A percentile compares a stretch with the other conserved stretches of the same genome.
phyloP scores from a whole-genome alignment of 1,139 yeast species.

The Ogataea hybrid region DNA sequence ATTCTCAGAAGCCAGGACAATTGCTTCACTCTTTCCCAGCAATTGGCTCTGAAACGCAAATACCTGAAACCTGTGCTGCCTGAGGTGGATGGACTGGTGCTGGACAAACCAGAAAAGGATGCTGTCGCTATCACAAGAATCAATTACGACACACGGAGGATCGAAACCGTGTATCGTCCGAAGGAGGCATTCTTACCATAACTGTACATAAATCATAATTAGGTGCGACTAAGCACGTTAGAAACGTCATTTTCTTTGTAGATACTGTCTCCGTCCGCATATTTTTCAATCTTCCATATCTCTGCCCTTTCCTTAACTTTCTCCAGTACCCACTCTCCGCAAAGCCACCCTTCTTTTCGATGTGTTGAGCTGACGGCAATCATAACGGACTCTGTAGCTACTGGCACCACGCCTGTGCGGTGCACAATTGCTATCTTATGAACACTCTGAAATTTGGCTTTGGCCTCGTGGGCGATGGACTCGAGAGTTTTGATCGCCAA shows the following conservation, averaged over 20 bases:
- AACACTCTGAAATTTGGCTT: conserved; percentile 26
- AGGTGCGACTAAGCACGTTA: conserved; percentile 14
- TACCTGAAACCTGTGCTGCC: conserved; percentile 42
- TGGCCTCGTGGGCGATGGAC: conserved; percentile 35
- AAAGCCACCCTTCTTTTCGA: conserved; percentile 46
- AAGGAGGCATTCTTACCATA: conserved; percentile 34
- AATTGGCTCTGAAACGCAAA: conserved; percentile 34
- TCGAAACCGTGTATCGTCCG: conserved; percentile 40
- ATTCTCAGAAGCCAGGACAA: conserved; percentile 40
- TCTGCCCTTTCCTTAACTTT: conserved; percentile 42
- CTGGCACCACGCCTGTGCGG: conserved; percentile 46
- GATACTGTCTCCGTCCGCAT: conserved; percentile 35
- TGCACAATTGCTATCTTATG: conserved; percentile 41
- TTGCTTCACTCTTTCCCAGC: conserved; percentile 19
- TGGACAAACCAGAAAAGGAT: conserved; percentile 32
- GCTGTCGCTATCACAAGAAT: conserved; percentile 43
- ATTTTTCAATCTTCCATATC: conserved; percentile 48
- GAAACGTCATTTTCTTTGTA: conserved; percentile 42
- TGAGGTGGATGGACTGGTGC: conserved; percentile 29
- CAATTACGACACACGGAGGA: conserved; percentile 44
- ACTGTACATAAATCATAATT: conserved; percentile 9
- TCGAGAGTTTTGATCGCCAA: conserved; percentile 38
- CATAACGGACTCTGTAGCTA: conserved; percentile 42
- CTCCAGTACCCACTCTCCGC: conserved; percentile 43
- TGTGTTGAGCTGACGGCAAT: conserved; percentile 45